Evolutionary conservation across 129 eudicot species (phyloP).

Genomic region (Glebionis coronaria): DNA sequence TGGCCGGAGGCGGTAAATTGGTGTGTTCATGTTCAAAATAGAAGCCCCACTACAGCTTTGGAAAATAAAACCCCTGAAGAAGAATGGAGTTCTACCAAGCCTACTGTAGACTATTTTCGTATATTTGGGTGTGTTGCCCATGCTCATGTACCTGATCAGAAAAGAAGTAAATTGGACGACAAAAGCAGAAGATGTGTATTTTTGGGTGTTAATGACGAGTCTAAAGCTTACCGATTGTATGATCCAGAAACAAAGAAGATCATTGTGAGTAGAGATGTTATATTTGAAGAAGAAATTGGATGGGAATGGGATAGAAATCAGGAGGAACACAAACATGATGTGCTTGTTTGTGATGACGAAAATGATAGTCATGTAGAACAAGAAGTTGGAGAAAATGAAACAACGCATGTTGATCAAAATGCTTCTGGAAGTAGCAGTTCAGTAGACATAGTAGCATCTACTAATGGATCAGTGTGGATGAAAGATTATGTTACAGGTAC

Average conservation of each 20-base stretch:
- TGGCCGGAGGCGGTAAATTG: background rate
- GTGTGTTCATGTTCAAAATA: conserved; percentile 4
- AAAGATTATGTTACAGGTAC: background rate
- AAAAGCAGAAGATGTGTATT: background rate
- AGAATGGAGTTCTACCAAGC: background rate
- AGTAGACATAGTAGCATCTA: background rate
- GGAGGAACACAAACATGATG: background rate
- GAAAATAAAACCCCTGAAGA: background rate
- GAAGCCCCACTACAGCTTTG: background rate
- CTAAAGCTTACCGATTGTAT: background rate
- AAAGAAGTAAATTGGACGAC: background rate
- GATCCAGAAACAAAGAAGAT: background rate
- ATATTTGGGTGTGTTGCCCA: background rate
- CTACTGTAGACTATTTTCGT: background rate
- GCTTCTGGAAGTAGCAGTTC: background rate
- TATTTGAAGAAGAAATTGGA: background rate
- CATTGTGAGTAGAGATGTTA: background rate
- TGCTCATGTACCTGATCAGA: background rate
- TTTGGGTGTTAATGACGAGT: background rate
- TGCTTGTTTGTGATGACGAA: background rate
- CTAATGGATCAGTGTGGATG: background rate
- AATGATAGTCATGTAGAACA: background rate
- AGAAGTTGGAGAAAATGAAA: background rate
- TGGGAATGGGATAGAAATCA: background rate
- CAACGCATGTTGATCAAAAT: background rate